phyloP scores from a whole-genome alignment of 805 yeast genomes.

The Blastobotrys attinorum region DNA sequence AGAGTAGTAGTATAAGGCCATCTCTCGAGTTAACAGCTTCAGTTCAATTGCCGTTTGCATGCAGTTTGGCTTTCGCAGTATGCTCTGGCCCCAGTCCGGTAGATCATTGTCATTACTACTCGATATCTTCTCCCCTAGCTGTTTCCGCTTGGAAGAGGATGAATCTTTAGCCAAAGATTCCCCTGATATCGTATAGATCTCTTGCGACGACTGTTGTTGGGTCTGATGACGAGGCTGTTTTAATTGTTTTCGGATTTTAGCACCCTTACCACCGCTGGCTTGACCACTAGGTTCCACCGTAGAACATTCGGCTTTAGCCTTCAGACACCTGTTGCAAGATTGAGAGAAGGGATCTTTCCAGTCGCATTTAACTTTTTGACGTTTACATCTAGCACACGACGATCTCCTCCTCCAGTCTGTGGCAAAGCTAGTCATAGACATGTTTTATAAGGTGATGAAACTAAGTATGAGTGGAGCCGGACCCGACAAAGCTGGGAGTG shows the following conservation, averaged over 20 bases:
- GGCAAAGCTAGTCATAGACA: neutral
- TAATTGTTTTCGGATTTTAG: too few relatives aligned
- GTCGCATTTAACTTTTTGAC: constrained; percentile 2
- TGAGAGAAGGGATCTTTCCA: neutral
- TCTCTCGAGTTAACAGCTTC: neutral
- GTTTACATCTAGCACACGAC: constrained; percentile 5
- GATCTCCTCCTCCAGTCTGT: neutral
- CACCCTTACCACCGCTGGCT: too few relatives aligned
- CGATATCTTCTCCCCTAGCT: neutral
- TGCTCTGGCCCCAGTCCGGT: neutral
- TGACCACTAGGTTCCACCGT: too few relatives aligned
- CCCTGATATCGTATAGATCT: too few relatives aligned
- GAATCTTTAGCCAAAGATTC: too few relatives aligned
- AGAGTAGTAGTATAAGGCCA: neutral
- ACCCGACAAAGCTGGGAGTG: too few relatives aligned
- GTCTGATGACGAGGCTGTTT: too few relatives aligned
- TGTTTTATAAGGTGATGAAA: neutral
- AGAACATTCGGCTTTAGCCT: neutral
- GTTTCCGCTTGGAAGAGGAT: neutral
- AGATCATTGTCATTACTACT: neutral
- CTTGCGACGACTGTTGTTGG: too few relatives aligned
- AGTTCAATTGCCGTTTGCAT: neutral
- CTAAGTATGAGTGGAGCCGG: too few relatives aligned
- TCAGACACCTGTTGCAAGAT: neutral
- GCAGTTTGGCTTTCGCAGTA: neutral